Evolutionary conservation across 2,329 filamentous ascomycete species (phyloP), one percentile per base, ranked within the genome.

Genomic region (Falciphora oryzae): DNA sequence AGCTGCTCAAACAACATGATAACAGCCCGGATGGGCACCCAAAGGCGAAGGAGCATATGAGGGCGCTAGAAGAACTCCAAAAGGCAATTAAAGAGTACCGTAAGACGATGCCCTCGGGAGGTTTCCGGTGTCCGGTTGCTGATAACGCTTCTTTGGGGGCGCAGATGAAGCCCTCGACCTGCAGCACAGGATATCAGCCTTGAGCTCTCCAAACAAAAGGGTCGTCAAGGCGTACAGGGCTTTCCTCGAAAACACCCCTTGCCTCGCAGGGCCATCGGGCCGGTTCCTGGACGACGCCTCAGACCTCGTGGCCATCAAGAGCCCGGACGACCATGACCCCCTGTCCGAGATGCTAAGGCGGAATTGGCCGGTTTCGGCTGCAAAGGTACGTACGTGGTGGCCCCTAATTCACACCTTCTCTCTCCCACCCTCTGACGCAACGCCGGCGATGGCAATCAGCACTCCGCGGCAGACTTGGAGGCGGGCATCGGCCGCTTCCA

Each of bases 161-260:
- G 3, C 57, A 59, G 27, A 59, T 59, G 27, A 59, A 59, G 57
- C 57, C 10, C 57, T 59, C 28, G 57, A 59, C 28, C 27, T 59
- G 57, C 57, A 59, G 32, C 28, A 32, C 57, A 28, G 28, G 6
- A 31, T 31, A 22, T 16, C 57, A 4, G 32, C 16, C 7, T 14
- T 59, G 28, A 29, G 57, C 32, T 25, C 16, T 6, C 57, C 57
- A n/a, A 32, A 32, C 13, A 28, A n/a, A 32, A 25, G 57, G 27
- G 25, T 59, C 25, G 28, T 59, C 5, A 6, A n/a, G 18, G 57
- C 57, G 5, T 59, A 59, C 28, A 59, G 57, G 32, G 27, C 13
- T 27, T 59, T 28, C 6, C 57, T 59, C 14, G 25, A 28, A 18
- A 31, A 14, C 3, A 31, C 28, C 1, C 28, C 16, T n/a, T 31